Conservation (phyloP, 805 yeast genomes). For the Candida boleticola region DNA sequence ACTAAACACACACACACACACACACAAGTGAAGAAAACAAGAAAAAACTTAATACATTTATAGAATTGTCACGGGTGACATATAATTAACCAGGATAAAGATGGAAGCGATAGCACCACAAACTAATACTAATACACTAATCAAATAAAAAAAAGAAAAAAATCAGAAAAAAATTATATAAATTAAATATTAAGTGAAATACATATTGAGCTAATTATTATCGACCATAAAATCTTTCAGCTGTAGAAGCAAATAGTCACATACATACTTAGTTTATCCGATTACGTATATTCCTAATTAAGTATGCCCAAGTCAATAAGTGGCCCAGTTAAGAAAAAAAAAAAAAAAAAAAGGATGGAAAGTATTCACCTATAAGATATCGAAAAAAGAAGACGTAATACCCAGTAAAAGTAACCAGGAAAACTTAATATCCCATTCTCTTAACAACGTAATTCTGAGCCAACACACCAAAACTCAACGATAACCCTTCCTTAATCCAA, state of each 20-base stretch:
- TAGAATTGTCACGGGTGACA: conserved; percentile 2
- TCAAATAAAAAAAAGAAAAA: too few relatives aligned
- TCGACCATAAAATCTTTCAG: too few relatives aligned
- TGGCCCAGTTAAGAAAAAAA: too few relatives aligned
- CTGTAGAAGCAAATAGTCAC: too few relatives aligned
- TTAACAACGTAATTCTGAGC: conserved; percentile 90
- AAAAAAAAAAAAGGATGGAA: too few relatives aligned
- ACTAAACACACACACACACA: conserved; percentile 15
- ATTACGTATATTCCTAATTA: too few relatives aligned
- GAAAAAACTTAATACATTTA: neutral
- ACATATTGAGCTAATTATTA: neutral
- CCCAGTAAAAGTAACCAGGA: neutral
- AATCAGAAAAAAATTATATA: neutral
- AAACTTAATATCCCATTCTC: conserved; percentile 69
- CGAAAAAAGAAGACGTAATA: neutral
- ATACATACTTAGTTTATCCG: too few relatives aligned
- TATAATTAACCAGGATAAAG: too few relatives aligned
- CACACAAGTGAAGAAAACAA: neutral
- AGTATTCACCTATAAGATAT: too few relatives aligned
- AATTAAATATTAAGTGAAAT: neutral
- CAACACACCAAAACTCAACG: conserved; percentile 75
- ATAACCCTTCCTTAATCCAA: conserved; percentile 59
- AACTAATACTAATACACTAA: conserved; percentile 2
- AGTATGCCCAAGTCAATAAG: too few relatives aligned
- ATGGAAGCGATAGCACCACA: too few relatives aligned